A percentile compares a stretch with the other conserved stretches of the same genome.
These are phyloP conservation scores for Neonectria sp. DNA, from an alignment of 2,329 filamentous ascomycete species.

Conservation along the genomic window DNA sequence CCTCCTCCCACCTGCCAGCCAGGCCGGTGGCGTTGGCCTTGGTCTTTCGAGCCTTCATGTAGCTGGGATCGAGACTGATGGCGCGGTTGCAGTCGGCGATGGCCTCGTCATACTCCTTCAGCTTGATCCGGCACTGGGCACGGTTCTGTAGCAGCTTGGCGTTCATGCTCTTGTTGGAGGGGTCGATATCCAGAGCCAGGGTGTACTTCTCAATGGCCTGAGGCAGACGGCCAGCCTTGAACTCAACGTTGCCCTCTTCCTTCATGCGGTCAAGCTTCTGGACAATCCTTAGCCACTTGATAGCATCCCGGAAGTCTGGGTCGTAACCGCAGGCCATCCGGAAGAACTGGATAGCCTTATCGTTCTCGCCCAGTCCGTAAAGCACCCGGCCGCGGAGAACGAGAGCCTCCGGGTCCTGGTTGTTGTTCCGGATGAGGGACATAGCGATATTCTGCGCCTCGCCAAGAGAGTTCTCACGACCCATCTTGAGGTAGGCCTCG, in stretches of 20 bases:
- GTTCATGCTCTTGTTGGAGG: slow-evolving; percentile 91
- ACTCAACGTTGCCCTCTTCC: slow-evolving; percentile 91
- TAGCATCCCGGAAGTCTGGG: slow-evolving; percentile 89
- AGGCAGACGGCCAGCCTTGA: slow-evolving; percentile 87
- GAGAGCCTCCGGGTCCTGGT: slow-evolving; percentile 92
- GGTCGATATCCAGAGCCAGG: slow-evolving; percentile 87
- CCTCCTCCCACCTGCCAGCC: slow-evolving; percentile 92
- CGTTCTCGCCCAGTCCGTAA: slow-evolving; percentile 94
- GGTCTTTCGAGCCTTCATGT: slow-evolving; percentile 93
- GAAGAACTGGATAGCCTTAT: slow-evolving; percentile 94
- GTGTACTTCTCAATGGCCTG: slow-evolving; percentile 89
- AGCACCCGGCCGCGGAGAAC: slow-evolving; percentile 90
- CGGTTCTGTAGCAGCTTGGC: slow-evolving; percentile 96
- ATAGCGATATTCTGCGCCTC: slow-evolving; percentile 96
- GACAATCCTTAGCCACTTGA: slow-evolving; percentile 90
- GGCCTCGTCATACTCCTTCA: slow-evolving; percentile 87
- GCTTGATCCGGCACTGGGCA: slow-evolving; percentile 85
- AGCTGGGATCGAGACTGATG: slow-evolving; percentile 84
- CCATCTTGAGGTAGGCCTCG: slow-evolving; percentile 94
- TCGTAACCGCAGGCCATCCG: slow-evolving; percentile 91
- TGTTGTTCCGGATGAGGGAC: slow-evolving; percentile 87
- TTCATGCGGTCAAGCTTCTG: slow-evolving; percentile 95
- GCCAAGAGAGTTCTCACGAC: slow-evolving; percentile 87
- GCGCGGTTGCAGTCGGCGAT: slow-evolving; percentile 90
- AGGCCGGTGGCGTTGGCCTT: slow-evolving; percentile 91